phyloP scores from a whole-genome alignment of 2,329 filamentous ascomycete species.

The Aspergillus udagawae region DNA sequence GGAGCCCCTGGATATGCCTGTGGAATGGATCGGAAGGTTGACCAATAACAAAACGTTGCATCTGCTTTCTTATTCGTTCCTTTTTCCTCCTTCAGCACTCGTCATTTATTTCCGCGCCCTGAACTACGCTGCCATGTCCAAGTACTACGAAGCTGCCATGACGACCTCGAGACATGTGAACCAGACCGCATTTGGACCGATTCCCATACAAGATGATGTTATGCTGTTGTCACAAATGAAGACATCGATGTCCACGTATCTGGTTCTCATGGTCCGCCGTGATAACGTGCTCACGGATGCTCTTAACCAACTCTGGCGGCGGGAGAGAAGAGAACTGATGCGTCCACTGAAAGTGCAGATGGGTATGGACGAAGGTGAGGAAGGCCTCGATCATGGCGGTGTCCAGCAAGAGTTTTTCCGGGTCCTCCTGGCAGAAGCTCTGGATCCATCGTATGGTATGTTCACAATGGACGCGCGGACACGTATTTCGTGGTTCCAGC shows the following conservation, averaged over 20 bases:
- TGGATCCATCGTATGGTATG: conserved; percentile 70
- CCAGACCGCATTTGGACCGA: conserved; percentile 42
- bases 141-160: conserved; percentile 66
- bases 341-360: conserved; percentile 85
- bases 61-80: conserved; percentile 72
- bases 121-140: conserved; percentile 83
- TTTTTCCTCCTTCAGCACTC: conserved; percentile 69
- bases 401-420: conserved; percentile 97
- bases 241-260: conserved; percentile 65
- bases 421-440: conserved; percentile 71
- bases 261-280: conserved; percentile 66
- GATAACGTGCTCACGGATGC: conserved; percentile 66
- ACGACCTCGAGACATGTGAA: conserved; percentile 44
- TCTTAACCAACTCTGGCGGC: conserved; percentile 84
- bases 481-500: conserved; percentile 82
- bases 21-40: conserved; percentile 63
- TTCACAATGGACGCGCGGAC: conserved; percentile 76
- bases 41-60: conserved; percentile 64
- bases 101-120: conserved; percentile 83
- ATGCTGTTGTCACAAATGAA: conserved; percentile 61
- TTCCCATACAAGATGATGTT: conserved; percentile 53
- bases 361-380: conserved; percentile 75
- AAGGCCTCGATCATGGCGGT: conserved; percentile 88
- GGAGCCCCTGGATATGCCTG: conserved; percentile 69
- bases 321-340: conserved; percentile 75